These are phyloP conservation scores for Pythium sukuiense DNA, from an alignment of 352 stramenopile species.

Conservation along the genomic window DNA sequence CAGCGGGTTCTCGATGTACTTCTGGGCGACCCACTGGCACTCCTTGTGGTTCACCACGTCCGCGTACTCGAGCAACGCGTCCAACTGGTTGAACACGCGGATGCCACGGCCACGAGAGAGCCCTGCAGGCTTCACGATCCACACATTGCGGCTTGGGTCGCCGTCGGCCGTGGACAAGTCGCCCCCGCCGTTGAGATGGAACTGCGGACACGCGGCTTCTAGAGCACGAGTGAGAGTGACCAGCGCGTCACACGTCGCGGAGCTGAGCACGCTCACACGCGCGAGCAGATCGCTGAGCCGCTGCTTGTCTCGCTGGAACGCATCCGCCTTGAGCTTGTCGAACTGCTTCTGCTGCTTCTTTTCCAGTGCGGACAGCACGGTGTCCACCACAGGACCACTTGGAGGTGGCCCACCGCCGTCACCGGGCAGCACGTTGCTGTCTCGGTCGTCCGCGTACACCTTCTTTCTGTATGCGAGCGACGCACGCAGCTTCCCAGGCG, in stretches of 20 bases:
- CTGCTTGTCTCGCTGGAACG: constrained; percentile 62
- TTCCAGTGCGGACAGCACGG: constrained; percentile 47
- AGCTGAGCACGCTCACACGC: constrained; percentile 37
- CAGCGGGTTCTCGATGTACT: constrained; percentile 89
- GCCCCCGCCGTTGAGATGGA: constrained; percentile 65
- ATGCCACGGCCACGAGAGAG: constrained; percentile 88
- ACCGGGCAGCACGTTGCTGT: constrained; percentile 25
- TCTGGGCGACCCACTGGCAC: constrained; percentile 86
- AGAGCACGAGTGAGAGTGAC: constrained; percentile 37
- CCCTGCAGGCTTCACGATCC: constrained; percentile 93
- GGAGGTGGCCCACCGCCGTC: background rate
- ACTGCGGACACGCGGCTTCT: constrained; percentile 59
- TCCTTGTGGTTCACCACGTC: constrained; percentile 87
- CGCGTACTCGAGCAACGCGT: constrained; percentile 78
- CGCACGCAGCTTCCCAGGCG: constrained; percentile 43
- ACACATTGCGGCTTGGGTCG: constrained; percentile 75
- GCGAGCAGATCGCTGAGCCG: constrained; percentile 46
- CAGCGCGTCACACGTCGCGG: constrained; percentile 28
- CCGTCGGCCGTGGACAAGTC: constrained; percentile 25
- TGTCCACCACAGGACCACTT: constrained; percentile 29
- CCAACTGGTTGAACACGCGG: constrained; percentile 84
- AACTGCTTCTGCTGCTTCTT: constrained; percentile 46
- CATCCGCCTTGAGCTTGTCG: constrained; percentile 39
- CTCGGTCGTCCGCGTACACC: constrained; percentile 43
- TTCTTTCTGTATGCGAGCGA: constrained; percentile 61